Base-by-base conservation (phyloP, 495 filamentous ascomycete species). In the Aspergillus haitiensis region DNA sequence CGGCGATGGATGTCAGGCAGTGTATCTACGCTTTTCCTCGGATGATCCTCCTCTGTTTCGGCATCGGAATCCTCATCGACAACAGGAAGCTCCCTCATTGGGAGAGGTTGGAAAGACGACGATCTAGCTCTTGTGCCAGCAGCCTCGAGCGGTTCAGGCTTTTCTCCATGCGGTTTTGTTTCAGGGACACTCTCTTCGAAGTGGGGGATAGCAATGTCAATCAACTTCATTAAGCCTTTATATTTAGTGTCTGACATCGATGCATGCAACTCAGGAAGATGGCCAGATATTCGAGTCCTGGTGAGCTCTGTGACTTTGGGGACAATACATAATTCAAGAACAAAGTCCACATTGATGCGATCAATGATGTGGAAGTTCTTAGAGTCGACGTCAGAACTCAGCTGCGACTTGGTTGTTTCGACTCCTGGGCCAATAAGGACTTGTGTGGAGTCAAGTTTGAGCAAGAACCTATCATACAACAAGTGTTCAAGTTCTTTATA, bases 341-440 rank as follows among this genome's bases (percentile, higher is more conserved):
- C 86, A 68, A 98, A 97, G 69, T 98, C 90, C 64, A 98, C 89
- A 64, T 95, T 98, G 77, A 98, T 97, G 55, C 91, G 86, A 64
- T 98, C 94, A 52, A 98, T 90, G 56, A 98, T 86, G 71, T 97
- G 94, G 53, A 96, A 78, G 67, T 89, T 87, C 58, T 86, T 87
- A 7, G 79, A 77, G 15, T 88, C 82, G 44, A 90, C 85, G 56
- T 84, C 83, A 8, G 82, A 80, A 9, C 83, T 83, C 11, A 98
- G 77, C 67, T 98, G 93, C n/a, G 85, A 77, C 66, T 91, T 92
- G 5, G 94, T 94, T 60, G 89, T 88, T 56, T 96, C 88, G 44
- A 98, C 87, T 0, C 92, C 92, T n/a, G 94, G 91, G 6, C 94
- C 94, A 61, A 98, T 96, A 27, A 98, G 81, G 56, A 98, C 84